A percentile compares a stretch with the other conserved stretches of the same genome.
Conservation (phyloP, 2,329 filamentous ascomycete species). For the Cercospora janseana region DNA sequence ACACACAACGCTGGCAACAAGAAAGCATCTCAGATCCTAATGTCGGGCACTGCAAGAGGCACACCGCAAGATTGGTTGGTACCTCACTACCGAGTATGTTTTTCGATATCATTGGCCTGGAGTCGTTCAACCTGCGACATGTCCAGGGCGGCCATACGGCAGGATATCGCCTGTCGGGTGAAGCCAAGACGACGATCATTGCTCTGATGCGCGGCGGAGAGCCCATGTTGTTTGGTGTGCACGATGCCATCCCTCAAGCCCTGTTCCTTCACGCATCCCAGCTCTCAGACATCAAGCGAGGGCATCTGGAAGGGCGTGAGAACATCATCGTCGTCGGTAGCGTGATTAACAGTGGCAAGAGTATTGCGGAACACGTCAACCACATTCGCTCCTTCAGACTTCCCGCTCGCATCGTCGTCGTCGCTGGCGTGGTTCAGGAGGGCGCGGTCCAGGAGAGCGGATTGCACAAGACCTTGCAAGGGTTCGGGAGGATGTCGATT, state of each 20-base stretch:
- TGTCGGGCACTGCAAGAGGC: slow-evolving; percentile 51
- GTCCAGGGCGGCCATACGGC: slow-evolving; percentile 49
- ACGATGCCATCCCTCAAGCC: slow-evolving; percentile 52
- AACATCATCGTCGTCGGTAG: slow-evolving; percentile 59
- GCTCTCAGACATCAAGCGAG: slow-evolving; percentile 43
- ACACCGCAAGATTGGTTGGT: slow-evolving; percentile 53
- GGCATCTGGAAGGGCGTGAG: slow-evolving; percentile 43
- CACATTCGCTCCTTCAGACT: slow-evolving; percentile 45
- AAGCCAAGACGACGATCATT: slow-evolving; percentile 54
- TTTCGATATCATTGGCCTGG: slow-evolving; percentile 49
- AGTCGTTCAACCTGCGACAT: slow-evolving; percentile 51
- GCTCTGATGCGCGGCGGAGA: slow-evolving; percentile 64
- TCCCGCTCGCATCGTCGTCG: slow-evolving; percentile 51
- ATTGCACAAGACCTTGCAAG: slow-evolving; percentile 26
- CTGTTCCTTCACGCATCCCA: slow-evolving; percentile 51
- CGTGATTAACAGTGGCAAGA: slow-evolving; percentile 59
- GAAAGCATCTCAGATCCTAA: slow-evolving; percentile 52
- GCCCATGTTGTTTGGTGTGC: slow-evolving; percentile 60
- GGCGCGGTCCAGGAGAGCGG: slow-evolving; percentile 31
- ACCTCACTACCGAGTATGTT: slow-evolving; percentile 55
- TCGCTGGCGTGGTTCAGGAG: slow-evolving; percentile 56
- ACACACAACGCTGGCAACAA: slow-evolving; percentile 42
- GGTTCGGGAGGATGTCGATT: slow-evolving; percentile 40
- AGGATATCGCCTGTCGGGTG: slow-evolving; percentile 50
- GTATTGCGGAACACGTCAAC: slow-evolving; percentile 50